phyloP scores from a whole-genome alignment of 257 asterid genomes.

The Verbena officinalis region DNA sequence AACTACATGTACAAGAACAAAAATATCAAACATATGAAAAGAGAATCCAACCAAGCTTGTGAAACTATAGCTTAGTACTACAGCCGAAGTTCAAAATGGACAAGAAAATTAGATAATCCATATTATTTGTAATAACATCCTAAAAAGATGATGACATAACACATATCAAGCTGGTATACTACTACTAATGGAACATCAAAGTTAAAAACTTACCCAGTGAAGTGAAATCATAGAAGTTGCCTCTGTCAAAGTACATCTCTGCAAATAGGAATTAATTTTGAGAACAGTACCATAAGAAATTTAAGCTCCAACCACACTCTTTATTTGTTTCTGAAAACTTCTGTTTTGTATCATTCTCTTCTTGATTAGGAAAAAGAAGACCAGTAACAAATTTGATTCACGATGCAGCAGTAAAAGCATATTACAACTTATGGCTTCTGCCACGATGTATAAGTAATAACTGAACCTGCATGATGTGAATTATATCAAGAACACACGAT shows the following conservation, averaged over 20 bases:
- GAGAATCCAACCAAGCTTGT: not conserved
- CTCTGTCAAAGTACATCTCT: slow-evolving; percentile 65
- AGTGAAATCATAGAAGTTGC: slow-evolving; percentile 77
- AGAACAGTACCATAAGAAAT: not conserved
- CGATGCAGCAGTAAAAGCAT: not conserved
- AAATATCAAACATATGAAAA: not conserved
- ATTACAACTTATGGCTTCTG: not conserved
- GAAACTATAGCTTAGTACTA: slow-evolving; percentile 9
- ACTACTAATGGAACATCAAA: slow-evolving; percentile 1
- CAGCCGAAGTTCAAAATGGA: not conserved
- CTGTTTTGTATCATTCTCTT: not conserved
- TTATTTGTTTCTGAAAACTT: not conserved
- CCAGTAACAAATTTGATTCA: not conserved
- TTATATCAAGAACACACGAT: not conserved
- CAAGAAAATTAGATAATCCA: not conserved
- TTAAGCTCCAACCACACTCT: not conserved
- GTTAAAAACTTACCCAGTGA: slow-evolving; percentile 57
- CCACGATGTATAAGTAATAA: not conserved
- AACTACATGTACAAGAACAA: slow-evolving; percentile 37
- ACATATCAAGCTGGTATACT: not conserved
- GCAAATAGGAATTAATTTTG: slow-evolving; percentile 10
- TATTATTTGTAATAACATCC: not conserved
- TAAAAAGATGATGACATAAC: not conserved
- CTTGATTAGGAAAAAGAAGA: not conserved
- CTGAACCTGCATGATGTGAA: not conserved